These are phyloP conservation scores for Graphium sp. DNA, from an alignment of 2,329 filamentous ascomycete genomes.

Conservation along the genomic window DNA sequence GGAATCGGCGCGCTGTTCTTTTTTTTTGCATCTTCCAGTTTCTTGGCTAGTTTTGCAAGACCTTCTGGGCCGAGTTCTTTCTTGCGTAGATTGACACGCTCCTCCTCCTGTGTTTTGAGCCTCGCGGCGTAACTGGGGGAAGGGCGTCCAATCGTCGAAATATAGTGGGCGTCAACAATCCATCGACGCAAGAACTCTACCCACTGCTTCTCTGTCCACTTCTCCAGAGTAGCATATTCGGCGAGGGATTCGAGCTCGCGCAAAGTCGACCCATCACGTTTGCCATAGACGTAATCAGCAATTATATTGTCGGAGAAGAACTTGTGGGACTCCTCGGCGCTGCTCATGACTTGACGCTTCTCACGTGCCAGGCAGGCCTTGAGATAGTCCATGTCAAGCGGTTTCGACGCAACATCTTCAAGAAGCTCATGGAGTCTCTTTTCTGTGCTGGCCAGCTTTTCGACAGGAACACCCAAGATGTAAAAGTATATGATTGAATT, in stretches of 20 bases:
- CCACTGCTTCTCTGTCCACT: conserved; percentile 78
- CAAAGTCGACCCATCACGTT: conserved; percentile 64
- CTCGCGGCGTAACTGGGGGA: conserved; percentile 65
- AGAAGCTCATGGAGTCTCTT: conserved; percentile 72
- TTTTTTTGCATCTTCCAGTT: conserved; percentile 66
- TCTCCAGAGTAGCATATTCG: conserved; percentile 53
- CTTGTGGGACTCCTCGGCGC: conserved; percentile 63
- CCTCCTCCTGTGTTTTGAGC: conserved; percentile 67
- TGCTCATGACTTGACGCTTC: conserved; percentile 65
- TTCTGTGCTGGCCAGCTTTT: conserved; percentile 70
- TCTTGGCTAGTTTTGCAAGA: conserved; percentile 54
- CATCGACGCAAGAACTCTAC: conserved; percentile 65
- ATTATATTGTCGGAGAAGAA: conserved; percentile 80
- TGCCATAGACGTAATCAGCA: conserved; percentile 80
- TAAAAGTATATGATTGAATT: conserved; percentile 75
- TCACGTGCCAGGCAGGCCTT: conserved; percentile 73
- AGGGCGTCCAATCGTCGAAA: conserved; percentile 78
- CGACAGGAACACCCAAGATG: conserved; percentile 72
- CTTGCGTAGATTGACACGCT: conserved; percentile 62
- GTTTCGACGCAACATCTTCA: conserved; percentile 60
- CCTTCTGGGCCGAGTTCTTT: conserved; percentile 68
- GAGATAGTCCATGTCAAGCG: conserved; percentile 81
- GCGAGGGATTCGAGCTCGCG: conserved; percentile 35
- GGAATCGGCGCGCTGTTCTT: conserved; percentile 85
- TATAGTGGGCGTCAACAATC: conserved; percentile 70